These are phyloP conservation scores for Saururus chinensis DNA, from an alignment of 164 flowering plant genomes.

Conservation along the genomic window DNA sequence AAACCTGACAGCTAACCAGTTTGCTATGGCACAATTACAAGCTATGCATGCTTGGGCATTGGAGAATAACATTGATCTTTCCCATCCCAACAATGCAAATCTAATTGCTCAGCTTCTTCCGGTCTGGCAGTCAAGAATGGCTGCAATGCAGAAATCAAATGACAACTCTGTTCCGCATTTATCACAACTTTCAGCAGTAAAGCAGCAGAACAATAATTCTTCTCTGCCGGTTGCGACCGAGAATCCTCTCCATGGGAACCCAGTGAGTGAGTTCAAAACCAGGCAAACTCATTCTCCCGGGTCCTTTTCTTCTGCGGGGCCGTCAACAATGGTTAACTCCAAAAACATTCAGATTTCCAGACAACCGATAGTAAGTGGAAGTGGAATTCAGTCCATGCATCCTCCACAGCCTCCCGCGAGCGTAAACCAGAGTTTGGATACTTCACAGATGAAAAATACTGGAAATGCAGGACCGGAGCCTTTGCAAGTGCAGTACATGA, in stretches of 20 bases:
- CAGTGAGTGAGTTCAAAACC: conserved; percentile 60
- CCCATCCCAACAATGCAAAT: conserved; percentile 69
- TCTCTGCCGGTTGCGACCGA: conserved; percentile 56
- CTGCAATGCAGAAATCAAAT: conserved; percentile 53
- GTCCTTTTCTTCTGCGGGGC: conserved; percentile 32
- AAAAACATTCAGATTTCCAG: conserved; percentile 39
- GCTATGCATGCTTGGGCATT: conserved; percentile 79
- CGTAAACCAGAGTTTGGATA: conserved; percentile 39
- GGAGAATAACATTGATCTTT: conserved; percentile 81
- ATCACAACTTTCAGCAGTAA: conserved; percentile 30
- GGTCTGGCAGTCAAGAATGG: conserved; percentile 63
- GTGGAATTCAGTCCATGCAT: conserved; percentile 55
- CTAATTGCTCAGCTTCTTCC: conserved; percentile 72
- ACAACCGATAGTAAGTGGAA: conserved; percentile 32
- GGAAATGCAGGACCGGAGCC: conserved; percentile 28
- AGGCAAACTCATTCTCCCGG: conserved; percentile 42
- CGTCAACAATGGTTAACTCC: conserved; percentile 24
- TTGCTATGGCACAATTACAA: conserved; percentile 70
- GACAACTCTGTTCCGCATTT: conserved; percentile 45
- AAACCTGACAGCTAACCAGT: conserved; percentile 45
- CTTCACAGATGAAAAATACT: conserved; percentile 22
- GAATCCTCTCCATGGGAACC: conserved; percentile 57
- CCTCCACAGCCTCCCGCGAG: conserved; percentile 45
- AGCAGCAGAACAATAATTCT: conserved; percentile 41
- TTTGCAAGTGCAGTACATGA: conserved; percentile 46